A percentile compares a stretch with the other conserved stretches of the same genome.
Conservation (phyloP, 1,284 basidiomycete genomes). For the Psilocybe mexicana region DNA sequence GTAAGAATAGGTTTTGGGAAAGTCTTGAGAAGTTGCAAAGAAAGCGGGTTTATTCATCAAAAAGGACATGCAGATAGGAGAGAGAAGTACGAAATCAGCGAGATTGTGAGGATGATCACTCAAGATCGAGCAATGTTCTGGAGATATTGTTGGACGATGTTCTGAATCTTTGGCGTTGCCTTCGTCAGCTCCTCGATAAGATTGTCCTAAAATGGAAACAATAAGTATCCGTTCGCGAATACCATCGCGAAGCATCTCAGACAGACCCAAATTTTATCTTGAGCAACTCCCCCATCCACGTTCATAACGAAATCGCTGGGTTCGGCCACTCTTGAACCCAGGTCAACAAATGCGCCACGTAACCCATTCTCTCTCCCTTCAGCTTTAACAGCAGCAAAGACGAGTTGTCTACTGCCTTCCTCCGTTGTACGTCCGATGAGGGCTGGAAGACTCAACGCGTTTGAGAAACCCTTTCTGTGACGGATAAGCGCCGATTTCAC, state of each 20-base stretch:
- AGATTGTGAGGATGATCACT: too few relatives aligned
- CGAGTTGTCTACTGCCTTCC: conserved; percentile 41
- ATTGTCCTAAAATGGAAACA: conserved; percentile 27
- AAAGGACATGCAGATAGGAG: too few relatives aligned
- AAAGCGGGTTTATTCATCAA: too few relatives aligned
- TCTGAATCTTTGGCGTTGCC: conserved; percentile 18
- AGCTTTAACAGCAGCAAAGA: conserved; percentile 41
- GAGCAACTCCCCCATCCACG: conserved; percentile 37
- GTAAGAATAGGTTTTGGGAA: too few relatives aligned
- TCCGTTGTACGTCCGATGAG: conserved; percentile 38
- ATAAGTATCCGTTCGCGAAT: background rate
- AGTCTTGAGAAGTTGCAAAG: too few relatives aligned
- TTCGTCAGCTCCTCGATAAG: conserved; percentile 32
- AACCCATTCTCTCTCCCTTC: conserved; percentile 35
- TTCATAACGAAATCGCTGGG: conserved; percentile 47
- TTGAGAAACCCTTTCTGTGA: conserved; percentile 19
- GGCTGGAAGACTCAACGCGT: conserved; percentile 19
- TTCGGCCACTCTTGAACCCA: conserved; percentile 29
- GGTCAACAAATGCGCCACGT: conserved; percentile 15
- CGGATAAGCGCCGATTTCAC: conserved; percentile 38
- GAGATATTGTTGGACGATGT: conserved; percentile 10
- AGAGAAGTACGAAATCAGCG: too few relatives aligned
- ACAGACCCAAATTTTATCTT: conserved; percentile 48
- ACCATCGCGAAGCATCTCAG: background rate
- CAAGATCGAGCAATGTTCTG: too few relatives aligned